These are phyloP conservation scores for Lomentospora prolificans DNA, from an alignment of 2,329 filamentous ascomycete genomes.

Conservation along the genomic window DNA sequence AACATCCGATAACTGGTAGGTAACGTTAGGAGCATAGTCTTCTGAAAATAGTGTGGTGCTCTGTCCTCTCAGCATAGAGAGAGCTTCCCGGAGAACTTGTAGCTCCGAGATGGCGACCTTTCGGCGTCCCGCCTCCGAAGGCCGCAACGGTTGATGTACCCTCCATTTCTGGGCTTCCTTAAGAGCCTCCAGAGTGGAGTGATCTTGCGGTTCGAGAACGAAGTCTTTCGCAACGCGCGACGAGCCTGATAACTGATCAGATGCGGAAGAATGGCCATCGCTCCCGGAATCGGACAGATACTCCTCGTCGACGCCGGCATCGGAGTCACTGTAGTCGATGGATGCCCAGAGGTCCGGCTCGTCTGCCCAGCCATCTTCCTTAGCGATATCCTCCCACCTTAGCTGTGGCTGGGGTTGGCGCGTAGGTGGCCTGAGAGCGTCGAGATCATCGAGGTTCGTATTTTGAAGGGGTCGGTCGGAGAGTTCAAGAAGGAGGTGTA, in stretches of 20 bases:
- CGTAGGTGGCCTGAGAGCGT: constrained; percentile 36
- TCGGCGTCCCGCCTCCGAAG: constrained; percentile 21
- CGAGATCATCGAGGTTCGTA: constrained; percentile 54
- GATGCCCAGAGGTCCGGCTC: constrained; percentile 62
- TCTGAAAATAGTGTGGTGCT: constrained; percentile 60
- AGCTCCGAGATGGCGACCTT: constrained; percentile 55
- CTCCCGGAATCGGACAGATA: constrained; percentile 18
- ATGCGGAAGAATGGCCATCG: constrained; percentile 23
- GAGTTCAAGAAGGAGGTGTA: constrained; percentile 70
- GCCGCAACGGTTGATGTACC: constrained; percentile 22
- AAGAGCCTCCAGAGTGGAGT: constrained; percentile 20
- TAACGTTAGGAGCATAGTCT: constrained; percentile 26
- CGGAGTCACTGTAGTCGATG: constrained; percentile 58
- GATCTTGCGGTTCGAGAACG: constrained; percentile 24
- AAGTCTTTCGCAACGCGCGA: constrained; percentile 19
- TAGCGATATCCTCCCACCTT: constrained; percentile 71
- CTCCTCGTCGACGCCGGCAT: constrained; percentile 37
- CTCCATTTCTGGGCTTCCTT: constrained; percentile 27
- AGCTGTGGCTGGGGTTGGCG: constrained; percentile 38
- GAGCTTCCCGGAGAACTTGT: constrained; percentile 62
- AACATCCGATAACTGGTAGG: constrained; percentile 37
- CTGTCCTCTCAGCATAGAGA: constrained; percentile 79
- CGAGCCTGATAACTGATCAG: constrained; percentile 14
- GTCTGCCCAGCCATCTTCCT: constrained; percentile 62
- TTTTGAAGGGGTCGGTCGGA: constrained; percentile 71